Evolutionary conservation across 2,329 filamentous ascomycete species (phyloP).

Genomic region (Ascochyta lentis): DNA sequence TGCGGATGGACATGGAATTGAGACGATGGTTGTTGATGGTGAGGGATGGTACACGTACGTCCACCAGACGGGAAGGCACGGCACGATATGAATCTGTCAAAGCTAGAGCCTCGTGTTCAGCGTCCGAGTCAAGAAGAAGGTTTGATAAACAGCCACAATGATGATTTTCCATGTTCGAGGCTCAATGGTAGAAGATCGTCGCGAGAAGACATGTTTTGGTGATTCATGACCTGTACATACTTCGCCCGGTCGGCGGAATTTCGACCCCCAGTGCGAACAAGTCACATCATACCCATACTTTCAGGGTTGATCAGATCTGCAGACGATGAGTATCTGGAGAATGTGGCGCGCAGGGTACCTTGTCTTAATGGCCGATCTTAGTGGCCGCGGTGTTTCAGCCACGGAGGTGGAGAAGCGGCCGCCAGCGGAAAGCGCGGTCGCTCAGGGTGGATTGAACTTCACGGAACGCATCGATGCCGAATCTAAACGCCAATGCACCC

Average conservation of each 20-base stretch:
- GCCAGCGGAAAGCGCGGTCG: conserved; percentile 6
- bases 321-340: background rate
- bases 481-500: background rate
- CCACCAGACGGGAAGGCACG: conserved; percentile 10
- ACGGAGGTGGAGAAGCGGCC: conserved; percentile 1
- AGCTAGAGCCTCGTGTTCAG: conserved; percentile 4
- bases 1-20: background rate
- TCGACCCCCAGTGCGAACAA: background rate
- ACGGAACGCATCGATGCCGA: background rate
- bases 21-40: conserved; percentile 4
- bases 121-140: conserved; percentile 5
- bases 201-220: background rate
- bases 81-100: background rate
- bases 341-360: background rate
- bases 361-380: conserved; percentile 6
- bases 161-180: background rate
- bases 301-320: background rate
- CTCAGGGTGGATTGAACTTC: background rate
- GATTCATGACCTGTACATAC: background rate
- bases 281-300: background rate
- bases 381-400: background rate
- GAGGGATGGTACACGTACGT: background rate
- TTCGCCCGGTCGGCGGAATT: background rate
- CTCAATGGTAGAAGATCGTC: background rate
- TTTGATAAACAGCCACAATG: conserved; percentile 7